Evolutionary conservation across 495 filamentous ascomycete species (phyloP).

Genomic region (Penicillium cinerascens): DNA sequence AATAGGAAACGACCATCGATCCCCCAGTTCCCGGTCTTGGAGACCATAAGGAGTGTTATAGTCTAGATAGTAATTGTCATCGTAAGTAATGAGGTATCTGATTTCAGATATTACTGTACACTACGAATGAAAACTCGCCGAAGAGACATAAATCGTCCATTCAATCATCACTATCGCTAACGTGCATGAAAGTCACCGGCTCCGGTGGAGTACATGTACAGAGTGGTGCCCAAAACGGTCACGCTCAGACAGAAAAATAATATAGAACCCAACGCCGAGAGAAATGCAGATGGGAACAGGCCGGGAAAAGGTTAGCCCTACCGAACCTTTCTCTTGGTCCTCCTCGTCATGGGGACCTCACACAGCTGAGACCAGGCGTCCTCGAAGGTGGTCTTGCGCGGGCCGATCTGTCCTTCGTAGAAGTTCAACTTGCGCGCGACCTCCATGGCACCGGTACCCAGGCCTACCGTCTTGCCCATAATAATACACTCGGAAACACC

Average conservation of each 20-base stretch:
- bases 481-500: conserved; percentile 98
- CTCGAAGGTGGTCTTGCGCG: conserved; percentile 72
- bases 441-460: conserved; percentile 90
- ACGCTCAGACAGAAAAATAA: conserved; percentile 5
- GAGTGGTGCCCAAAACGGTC: conserved; percentile 6
- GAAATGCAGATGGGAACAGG: conserved; percentile 17
- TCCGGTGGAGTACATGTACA: conserved; percentile 25
- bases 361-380: conserved; percentile 58
- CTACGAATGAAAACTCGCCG: background rate
- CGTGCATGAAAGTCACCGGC: conserved; percentile 12
- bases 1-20: no score
- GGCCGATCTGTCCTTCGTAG: conserved; percentile 56
- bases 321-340: conserved; percentile 21
- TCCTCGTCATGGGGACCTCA: conserved; percentile 22
- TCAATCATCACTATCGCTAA: conserved; percentile 21
- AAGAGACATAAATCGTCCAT: conserved; percentile 9
- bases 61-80: no score
- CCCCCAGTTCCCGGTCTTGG: no score
- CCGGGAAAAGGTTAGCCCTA: conserved; percentile 4
- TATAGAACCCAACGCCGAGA: conserved; percentile 22
- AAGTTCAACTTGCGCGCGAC: conserved; percentile 75
- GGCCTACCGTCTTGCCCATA: conserved; percentile 87
- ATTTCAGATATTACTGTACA: no score
- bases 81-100: no score
- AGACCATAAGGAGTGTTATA: no score